Evolutionary conservation across 768 basidiomycete species (phyloP).

Genomic region (Termitomyces sp.): DNA sequence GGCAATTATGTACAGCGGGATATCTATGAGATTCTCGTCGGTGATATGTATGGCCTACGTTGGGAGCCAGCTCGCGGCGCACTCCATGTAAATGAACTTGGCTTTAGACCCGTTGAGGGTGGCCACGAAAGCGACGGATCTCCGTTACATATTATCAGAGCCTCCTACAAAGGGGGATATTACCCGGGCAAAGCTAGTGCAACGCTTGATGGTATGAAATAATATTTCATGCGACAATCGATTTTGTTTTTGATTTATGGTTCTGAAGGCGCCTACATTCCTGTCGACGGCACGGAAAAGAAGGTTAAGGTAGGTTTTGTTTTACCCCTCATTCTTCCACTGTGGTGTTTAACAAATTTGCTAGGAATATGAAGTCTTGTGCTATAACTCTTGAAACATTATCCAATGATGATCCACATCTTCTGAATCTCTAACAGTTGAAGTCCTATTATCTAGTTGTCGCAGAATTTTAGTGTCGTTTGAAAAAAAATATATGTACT

Average conservation of each 20-base stretch:
- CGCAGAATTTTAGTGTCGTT: background rate
- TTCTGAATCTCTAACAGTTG: background rate
- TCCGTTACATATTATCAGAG: constrained; percentile 58
- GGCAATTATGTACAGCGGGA: constrained; percentile 39
- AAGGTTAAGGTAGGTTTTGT: constrained; percentile 38
- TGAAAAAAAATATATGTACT: background rate
- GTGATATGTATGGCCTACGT: constrained; percentile 48
- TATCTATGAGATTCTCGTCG: constrained; percentile 69
- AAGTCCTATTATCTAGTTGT: background rate
- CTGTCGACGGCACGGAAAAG: constrained; percentile 50
- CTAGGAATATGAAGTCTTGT: constrained; percentile 36
- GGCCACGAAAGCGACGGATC: constrained; percentile 63
- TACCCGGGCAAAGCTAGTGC: constrained; percentile 66
- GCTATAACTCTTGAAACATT: constrained; percentile 22
- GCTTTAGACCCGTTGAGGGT: constrained; percentile 58
- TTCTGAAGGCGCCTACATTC: constrained; percentile 49
- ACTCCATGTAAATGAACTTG: constrained; percentile 40
- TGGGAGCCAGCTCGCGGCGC: constrained; percentile 54
- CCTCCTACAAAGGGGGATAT: constrained; percentile 44
- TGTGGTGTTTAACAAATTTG: background rate
- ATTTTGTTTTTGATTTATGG: background rate
- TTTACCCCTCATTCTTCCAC: background rate
- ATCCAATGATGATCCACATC: background rate
- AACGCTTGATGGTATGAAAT: constrained; percentile 43
- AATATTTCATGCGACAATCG: background rate